A percentile compares a stretch with the other conserved stretches of the same genome.
These are phyloP conservation scores for Hevea brasiliensis DNA, from an alignment of 345 rosid species.

Conservation along the genomic window DNA sequence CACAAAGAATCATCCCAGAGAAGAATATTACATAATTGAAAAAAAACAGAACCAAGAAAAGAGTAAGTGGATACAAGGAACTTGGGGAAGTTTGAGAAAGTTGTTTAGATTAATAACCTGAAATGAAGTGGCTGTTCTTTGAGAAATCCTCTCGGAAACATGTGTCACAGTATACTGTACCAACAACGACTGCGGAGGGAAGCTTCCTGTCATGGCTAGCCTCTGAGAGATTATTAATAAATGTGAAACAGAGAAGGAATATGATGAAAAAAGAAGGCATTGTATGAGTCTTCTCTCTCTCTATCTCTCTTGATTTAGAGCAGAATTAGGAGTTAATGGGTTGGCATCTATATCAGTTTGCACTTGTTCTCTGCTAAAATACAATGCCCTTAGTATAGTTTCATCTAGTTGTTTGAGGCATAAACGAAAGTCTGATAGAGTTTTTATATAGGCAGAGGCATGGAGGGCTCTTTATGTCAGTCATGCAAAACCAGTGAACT, in stretches of 20 bases:
- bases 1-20: neutral
- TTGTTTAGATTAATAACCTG: slow-evolving; percentile 42
- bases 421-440: neutral
- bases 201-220: slow-evolving; percentile 35
- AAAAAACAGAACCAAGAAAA: neutral
- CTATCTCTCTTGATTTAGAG: neutral
- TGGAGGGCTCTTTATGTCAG: slow-evolving; percentile 20
- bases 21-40: neutral
- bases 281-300: neutral
- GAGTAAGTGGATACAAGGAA: neutral
- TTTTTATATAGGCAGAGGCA: slow-evolving; percentile 1
- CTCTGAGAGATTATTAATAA: slow-evolving; percentile 23
- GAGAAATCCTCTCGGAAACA: slow-evolving; percentile 65
- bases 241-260: slow-evolving; percentile 28
- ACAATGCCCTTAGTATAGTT: too few species aligned
- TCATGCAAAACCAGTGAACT: slow-evolving; percentile 48
- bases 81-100: neutral
- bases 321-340: neutral
- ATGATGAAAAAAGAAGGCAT: slow-evolving; percentile 43
- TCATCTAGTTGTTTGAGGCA: neutral
- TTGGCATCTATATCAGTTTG: neutral
- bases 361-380: neutral
- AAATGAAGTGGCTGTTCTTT: slow-evolving; percentile 61
- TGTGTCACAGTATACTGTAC: slow-evolving; percentile 88
- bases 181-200: slow-evolving; percentile 67